phyloP scores from a whole-genome alignment of 257 asterid genomes.

The Voacanga thouarsii region DNA sequence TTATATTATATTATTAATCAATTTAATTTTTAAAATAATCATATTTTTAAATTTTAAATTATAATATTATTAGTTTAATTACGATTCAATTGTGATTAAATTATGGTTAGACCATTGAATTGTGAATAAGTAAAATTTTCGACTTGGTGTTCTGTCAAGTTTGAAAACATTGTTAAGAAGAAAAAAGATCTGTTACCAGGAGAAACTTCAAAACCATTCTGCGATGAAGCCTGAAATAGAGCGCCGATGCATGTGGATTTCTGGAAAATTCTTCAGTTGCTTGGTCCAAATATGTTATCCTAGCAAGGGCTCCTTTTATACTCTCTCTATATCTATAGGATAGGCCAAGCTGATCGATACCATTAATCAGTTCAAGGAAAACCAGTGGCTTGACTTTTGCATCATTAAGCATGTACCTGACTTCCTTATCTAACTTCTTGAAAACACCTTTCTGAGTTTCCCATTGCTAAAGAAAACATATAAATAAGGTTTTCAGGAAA shows the following conservation, averaged over 20 bases:
- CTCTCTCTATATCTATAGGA: background rate
- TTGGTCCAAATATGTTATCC: background rate
- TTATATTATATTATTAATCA: too few species aligned
- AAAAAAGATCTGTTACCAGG: constrained; percentile 12
- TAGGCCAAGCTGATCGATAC: constrained; percentile 9
- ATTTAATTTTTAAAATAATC: too few species aligned
- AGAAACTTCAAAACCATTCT: constrained; percentile 23
- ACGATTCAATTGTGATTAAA: too few species aligned
- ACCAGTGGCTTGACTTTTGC: background rate
- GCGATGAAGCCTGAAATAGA: constrained; percentile 19
- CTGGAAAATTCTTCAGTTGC: background rate
- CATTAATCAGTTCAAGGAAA: constrained; percentile 7
- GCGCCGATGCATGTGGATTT: constrained; percentile 7
- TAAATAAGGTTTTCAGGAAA: too few species aligned
- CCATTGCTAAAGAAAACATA: background rate
- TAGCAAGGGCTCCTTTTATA: background rate
- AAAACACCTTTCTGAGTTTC: background rate
- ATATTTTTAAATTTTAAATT: too few species aligned
- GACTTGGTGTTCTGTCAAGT: too few species aligned
- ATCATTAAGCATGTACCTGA: constrained; percentile 5
- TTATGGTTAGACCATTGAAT: too few species aligned
- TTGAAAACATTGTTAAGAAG: too few species aligned
- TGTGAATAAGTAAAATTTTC: too few species aligned
- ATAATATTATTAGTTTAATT: too few species aligned
- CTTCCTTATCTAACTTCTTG: background rate